These are phyloP conservation scores for Aspergillus sclerotiicarbonarius DNA, from an alignment of 495 filamentous ascomycete species.

Conservation along the genomic window DNA sequence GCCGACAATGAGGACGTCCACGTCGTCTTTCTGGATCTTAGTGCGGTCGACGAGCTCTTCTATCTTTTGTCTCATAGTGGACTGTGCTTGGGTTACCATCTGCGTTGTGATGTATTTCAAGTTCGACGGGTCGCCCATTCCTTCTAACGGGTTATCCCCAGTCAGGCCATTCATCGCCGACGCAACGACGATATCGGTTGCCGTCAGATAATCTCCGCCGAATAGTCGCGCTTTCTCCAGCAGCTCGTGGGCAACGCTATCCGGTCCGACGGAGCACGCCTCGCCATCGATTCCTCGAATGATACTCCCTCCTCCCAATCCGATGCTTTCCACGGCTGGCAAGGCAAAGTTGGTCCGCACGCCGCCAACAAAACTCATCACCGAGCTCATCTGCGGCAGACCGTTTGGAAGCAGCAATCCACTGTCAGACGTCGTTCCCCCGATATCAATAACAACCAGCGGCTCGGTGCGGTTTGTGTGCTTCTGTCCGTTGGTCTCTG, in stretches of 20 bases:
- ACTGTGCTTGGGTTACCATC: constrained; percentile 8
- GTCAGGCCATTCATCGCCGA: constrained; percentile 24
- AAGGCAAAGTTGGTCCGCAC: constrained; percentile 50
- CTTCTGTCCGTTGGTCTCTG: constrained; percentile 27
- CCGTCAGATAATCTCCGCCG: constrained; percentile 49
- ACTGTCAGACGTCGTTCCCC: constrained; percentile 48
- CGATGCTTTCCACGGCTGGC: constrained; percentile 53
- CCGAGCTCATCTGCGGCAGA: constrained; percentile 42
- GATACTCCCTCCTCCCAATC: constrained; percentile 53
- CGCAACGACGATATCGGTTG: constrained; percentile 48
- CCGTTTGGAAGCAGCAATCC: constrained; percentile 48
- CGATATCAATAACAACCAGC: constrained; percentile 47
- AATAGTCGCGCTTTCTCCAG: constrained; percentile 47
- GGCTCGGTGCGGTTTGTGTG: constrained; percentile 13
- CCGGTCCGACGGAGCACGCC: constrained; percentile 48
- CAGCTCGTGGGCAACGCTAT: constrained; percentile 55
- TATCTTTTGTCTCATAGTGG: constrained; percentile 18
- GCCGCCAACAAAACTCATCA: constrained; percentile 41
- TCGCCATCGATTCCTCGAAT: constrained; percentile 34
- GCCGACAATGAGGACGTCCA: constrained; percentile 29
- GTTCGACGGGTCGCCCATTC: constrained; percentile 11
- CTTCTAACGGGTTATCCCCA: constrained; percentile 14
- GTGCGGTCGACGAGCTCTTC: constrained; percentile 23
- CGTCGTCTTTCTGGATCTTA: constrained; percentile 34
- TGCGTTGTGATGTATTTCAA: constrained; percentile 16